Evolutionary conservation across 208 protist species (phyloP).

Genomic region (Trypanosomatidae sp.): DNA sequence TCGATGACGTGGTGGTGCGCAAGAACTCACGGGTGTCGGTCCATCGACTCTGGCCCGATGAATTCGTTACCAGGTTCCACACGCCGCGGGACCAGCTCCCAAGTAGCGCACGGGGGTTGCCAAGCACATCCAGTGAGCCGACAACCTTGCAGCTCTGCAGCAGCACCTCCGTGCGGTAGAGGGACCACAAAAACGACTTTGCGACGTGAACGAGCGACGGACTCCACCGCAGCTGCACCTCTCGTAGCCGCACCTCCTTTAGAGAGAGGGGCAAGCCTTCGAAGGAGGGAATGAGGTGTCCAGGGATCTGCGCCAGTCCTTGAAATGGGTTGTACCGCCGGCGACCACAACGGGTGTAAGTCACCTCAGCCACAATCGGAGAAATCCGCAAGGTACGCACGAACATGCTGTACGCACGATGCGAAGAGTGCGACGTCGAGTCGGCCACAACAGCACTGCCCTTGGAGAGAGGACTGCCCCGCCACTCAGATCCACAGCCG

Average conservation of each 20-base stretch:
- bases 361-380: slow-evolving; percentile 36
- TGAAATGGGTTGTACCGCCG: slow-evolving; percentile 53
- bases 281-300: slow-evolving; percentile 49
- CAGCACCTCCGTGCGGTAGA: slow-evolving; percentile 64
- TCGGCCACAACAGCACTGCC: not conserved
- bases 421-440: not conserved
- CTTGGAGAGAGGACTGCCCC: not conserved
- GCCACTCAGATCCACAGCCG: not conserved
- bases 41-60: slow-evolving; percentile 36
- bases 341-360: slow-evolving; percentile 46
- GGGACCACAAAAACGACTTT: slow-evolving; percentile 37
- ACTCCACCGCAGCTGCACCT: slow-evolving; percentile 39
- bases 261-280: slow-evolving; percentile 38
- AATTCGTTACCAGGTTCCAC: slow-evolving; percentile 42
- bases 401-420: slow-evolving; percentile 33
- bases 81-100: slow-evolving; percentile 59
- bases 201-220: slow-evolving; percentile 26
- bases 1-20: slow-evolving; percentile 52
- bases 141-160: slow-evolving; percentile 77
- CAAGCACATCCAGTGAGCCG: slow-evolving; percentile 69
- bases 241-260: slow-evolving; percentile 20
- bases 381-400: slow-evolving; percentile 46
- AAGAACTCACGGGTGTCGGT: slow-evolving; percentile 56
- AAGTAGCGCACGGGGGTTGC: slow-evolving; percentile 69
- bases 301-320: slow-evolving; percentile 24